Evolutionary conservation across 768 basidiomycete genomes (phyloP).

Genomic region (Panellus pusillus): DNA sequence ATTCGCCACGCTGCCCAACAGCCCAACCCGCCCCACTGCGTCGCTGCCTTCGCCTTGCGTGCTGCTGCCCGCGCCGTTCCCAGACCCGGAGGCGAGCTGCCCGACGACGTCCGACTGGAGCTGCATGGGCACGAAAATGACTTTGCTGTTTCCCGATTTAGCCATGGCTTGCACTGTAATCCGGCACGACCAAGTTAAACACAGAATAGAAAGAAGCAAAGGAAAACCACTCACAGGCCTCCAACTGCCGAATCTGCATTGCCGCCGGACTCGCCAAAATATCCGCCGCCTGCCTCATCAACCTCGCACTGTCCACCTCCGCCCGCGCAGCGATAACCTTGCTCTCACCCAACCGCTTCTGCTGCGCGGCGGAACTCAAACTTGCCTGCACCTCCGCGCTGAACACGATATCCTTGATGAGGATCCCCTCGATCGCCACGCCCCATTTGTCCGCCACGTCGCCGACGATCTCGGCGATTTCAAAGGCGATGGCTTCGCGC

Average conservation of each 20-base stretch:
- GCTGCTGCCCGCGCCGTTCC: background rate
- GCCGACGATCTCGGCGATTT: conserved; percentile 95
- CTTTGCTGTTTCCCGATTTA: conserved; percentile 81
- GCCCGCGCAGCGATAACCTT: conserved; percentile 96
- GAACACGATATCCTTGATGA: conserved; percentile 96
- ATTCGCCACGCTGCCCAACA: conserved; percentile 17
- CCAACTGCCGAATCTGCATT: conserved; percentile 97
- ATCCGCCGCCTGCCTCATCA: conserved; percentile 97
- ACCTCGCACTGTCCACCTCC: conserved; percentile 89
- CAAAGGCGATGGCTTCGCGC: conserved; percentile 94
- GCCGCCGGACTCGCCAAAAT: conserved; percentile 93
- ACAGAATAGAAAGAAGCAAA: background rate
- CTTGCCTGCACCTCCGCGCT: conserved; percentile 86
- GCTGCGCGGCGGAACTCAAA: conserved; percentile 92
- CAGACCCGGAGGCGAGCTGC: conserved; percentile 35
- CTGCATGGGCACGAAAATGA: conserved; percentile 94
- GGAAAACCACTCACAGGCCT: conserved; percentile 55
- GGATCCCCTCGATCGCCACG: conserved; percentile 93
- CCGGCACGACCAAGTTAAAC: background rate
- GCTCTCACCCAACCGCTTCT: conserved; percentile 94
- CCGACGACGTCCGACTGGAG: conserved; percentile 74
- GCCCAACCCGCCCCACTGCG: conserved; percentile 10
- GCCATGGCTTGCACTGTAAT: conserved; percentile 88
- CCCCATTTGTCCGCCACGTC: conserved; percentile 96
- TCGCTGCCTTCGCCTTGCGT: conserved; percentile 7